These are phyloP conservation scores for Mixia osmundae DNA, from an alignment of 1,284 basidiomycete species.

Conservation along the genomic window DNA sequence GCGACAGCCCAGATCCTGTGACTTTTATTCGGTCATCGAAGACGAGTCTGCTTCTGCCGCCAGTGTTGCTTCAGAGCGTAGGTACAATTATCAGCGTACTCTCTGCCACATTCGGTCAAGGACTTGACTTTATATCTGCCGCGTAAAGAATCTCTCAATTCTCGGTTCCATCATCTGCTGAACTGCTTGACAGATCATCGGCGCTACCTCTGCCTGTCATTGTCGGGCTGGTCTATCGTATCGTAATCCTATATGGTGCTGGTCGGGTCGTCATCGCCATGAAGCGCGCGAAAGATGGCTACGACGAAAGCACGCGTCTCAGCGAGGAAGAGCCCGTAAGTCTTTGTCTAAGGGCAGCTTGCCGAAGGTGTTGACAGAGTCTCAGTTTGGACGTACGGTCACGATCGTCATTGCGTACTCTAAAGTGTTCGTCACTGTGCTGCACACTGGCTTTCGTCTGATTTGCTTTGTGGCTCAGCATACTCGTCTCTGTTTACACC, in stretches of 20 bases:
- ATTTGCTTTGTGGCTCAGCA: background rate
- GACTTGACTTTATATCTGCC: conserved; percentile 16
- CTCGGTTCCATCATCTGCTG: background rate
- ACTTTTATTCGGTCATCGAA: too few relatives aligned
- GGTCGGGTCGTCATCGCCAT: conserved; percentile 14
- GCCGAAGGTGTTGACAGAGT: background rate
- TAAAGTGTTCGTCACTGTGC: conserved; percentile 7
- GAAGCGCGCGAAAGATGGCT: conserved; percentile 14
- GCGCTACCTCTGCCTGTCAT: conserved; percentile 18
- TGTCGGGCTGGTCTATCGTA: conserved; percentile 17
- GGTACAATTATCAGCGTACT: conserved; percentile 6
- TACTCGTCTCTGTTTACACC: conserved; percentile 13
- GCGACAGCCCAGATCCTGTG: conserved; percentile 11
- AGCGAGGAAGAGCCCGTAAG: conserved; percentile 13
- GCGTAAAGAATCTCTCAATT: conserved; percentile 7
- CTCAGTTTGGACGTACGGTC: conserved; percentile 10
- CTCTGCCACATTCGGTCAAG: conserved; percentile 14
- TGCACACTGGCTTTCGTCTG: background rate
- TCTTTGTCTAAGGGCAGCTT: background rate
- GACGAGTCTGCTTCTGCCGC: conserved; percentile 13
- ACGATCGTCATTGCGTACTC: conserved; percentile 12
- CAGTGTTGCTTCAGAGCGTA: conserved; percentile 11
- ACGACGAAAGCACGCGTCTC: conserved; percentile 11
- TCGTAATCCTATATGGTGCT: conserved; percentile 16
- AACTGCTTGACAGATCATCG: conserved; percentile 8